These are phyloP conservation scores for Rehmannia glutinosa DNA, from an alignment of 257 asterid species.

Conservation along the genomic window DNA sequence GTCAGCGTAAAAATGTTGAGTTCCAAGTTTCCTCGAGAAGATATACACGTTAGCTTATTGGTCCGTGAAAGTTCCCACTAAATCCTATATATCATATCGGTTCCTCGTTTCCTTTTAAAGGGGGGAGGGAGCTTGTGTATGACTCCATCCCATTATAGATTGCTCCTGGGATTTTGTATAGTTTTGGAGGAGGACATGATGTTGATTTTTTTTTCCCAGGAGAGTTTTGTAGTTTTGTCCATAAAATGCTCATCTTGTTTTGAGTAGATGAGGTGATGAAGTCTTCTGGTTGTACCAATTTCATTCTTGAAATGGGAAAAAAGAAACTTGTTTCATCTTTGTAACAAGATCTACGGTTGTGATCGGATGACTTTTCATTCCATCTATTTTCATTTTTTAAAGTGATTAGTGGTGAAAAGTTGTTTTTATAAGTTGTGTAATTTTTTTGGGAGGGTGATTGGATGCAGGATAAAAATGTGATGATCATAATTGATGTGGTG, in stretches of 20 bases:
- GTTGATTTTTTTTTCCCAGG: slow-evolving; percentile 15
- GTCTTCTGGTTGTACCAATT: neutral
- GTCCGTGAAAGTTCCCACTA: neutral
- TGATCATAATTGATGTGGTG: too few species aligned
- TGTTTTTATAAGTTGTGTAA: too few species aligned
- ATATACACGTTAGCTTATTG: neutral
- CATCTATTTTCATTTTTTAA: too few species aligned
- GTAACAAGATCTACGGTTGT: neutral
- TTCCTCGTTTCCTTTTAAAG: neutral
- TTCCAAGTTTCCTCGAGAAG: neutral
- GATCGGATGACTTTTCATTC: too few species aligned
- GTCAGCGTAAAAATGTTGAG: neutral
- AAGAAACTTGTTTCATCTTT: neutral
- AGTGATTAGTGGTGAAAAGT: too few species aligned
- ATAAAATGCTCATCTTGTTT: neutral
- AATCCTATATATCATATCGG: neutral
- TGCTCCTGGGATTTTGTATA: slow-evolving; percentile 38
- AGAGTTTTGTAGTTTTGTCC: slow-evolving; percentile 22
- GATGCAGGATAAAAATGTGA: too few species aligned
- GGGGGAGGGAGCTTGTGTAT: slow-evolving; percentile 18
- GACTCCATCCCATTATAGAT: neutral
- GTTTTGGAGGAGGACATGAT: slow-evolving; percentile 20
- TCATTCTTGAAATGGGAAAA: neutral
- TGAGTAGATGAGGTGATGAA: slow-evolving; percentile 1
- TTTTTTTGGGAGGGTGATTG: too few species aligned